Percentiles rank a stretch among this genome's conserved stretches.
These are phyloP conservation scores for Candida silvatica DNA, from an alignment of 805 yeast genomes.

Conservation along the genomic window DNA sequence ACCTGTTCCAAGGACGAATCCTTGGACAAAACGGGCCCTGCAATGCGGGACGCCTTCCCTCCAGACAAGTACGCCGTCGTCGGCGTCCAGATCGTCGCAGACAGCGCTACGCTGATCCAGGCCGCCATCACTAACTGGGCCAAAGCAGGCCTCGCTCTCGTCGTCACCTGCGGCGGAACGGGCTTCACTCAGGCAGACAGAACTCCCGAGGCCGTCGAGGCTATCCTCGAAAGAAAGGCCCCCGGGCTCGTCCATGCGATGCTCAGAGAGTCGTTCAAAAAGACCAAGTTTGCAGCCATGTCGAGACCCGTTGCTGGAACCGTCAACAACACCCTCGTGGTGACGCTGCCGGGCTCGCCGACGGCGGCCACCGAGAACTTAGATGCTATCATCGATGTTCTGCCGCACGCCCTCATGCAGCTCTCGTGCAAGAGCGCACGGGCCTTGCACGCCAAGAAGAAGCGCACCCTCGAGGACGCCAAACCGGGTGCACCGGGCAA, in stretches of 20 bases:
- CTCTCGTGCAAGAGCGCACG: conserved; percentile 28
- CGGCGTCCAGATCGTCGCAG: conserved; percentile 26
- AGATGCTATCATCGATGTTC: conserved; percentile 26
- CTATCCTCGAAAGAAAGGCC: conserved; percentile 33
- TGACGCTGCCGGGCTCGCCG: conserved; percentile 47
- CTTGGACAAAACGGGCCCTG: conserved; percentile 26
- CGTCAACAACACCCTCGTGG: conserved; percentile 25
- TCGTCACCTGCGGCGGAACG: conserved; percentile 47
- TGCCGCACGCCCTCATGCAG: conserved; percentile 37
- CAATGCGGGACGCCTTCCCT: conserved; percentile 13
- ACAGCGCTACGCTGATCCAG: conserved; percentile 25
- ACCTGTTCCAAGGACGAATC: conserved; percentile 26
- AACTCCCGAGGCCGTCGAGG: conserved; percentile 43
- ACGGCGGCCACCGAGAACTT: conserved; percentile 39
- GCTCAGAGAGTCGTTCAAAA: conserved; percentile 31
- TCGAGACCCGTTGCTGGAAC: conserved; percentile 45
- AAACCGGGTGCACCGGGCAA: conserved; percentile 12
- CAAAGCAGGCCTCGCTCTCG: conserved; percentile 17
- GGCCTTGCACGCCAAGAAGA: conserved; percentile 27
- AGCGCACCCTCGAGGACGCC: conserved; percentile 18
- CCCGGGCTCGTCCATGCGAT: conserved; percentile 42
- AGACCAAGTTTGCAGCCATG: conserved; percentile 40
- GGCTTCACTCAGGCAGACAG: conserved; percentile 37
- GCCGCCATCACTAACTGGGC: conserved; percentile 20
- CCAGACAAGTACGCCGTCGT: conserved; percentile 7